These are phyloP conservation scores for Nicotiana noctiflora DNA, from an alignment of 257 asterid species.

Conservation along the genomic window DNA sequence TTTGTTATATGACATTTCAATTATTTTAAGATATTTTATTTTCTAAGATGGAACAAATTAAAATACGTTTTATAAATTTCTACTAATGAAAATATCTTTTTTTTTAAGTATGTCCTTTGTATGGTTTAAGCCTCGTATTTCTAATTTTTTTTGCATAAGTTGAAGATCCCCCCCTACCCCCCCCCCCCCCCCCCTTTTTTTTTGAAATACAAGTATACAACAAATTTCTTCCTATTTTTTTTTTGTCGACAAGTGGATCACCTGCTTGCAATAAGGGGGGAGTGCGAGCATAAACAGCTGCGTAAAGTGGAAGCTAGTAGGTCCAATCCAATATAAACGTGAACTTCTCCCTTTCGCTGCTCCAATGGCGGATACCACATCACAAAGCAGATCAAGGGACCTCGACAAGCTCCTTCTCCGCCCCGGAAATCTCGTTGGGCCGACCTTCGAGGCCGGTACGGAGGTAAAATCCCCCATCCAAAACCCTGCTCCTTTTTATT, in stretches of 20 bases:
- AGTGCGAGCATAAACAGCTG: background rate
- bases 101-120: too few species aligned
- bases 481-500: background rate
- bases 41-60: too few species aligned
- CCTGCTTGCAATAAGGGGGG: background rate
- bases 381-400: conserved; percentile 91
- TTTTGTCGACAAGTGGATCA: background rate
- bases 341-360: conserved; percentile 5
- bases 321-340: background rate
- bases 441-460: conserved; percentile 67
- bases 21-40: too few species aligned
- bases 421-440: conserved; percentile 71
- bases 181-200: too few species aligned
- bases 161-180: too few species aligned
- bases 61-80: too few species aligned
- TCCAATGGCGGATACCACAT: conserved; percentile 45
- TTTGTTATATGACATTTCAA: too few species aligned
- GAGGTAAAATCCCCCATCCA: conserved; percentile 34
- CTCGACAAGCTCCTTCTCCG: conserved; percentile 94
- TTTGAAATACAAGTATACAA: too few species aligned
- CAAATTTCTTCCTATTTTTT: too few species aligned
- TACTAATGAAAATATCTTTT: too few species aligned
- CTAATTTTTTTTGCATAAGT: too few species aligned
- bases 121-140: too few species aligned
- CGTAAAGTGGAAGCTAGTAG: conserved; percentile 40